phyloP scores from a whole-genome alignment of 768 basidiomycete species.

The Pleurotus citrinopileatus region DNA sequence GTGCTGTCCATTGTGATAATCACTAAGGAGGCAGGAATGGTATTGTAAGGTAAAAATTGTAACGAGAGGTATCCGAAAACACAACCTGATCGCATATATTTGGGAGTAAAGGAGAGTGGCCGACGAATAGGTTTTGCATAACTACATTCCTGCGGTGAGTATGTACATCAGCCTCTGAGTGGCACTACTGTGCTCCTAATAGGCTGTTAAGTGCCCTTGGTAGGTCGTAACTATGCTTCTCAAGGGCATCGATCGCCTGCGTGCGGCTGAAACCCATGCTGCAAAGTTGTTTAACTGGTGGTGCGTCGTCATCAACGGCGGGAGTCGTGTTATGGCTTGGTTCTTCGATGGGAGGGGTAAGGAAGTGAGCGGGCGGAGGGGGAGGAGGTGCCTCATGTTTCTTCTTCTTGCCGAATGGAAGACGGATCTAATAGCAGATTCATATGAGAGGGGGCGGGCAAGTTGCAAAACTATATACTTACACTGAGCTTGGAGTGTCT shows the following conservation, averaged over 20 bases:
- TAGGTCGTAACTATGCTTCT: conserved; percentile 81
- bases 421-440: conserved; percentile 50
- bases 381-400: conserved; percentile 46
- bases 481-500: conserved; percentile 78
- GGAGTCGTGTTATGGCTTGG: conserved; percentile 40
- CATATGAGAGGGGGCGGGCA: neutral
- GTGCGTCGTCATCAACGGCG: conserved; percentile 67
- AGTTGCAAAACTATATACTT: conserved; percentile 27
- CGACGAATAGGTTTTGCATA: neutral
- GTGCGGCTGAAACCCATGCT: conserved; percentile 89
- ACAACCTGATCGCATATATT: neutral
- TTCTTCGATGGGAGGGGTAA: conserved; percentile 46
- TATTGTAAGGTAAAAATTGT: neutral
- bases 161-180: neutral
- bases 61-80: neutral
- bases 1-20: neutral
- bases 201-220: conserved; percentile 22
- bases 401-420: conserved; percentile 78
- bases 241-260: conserved; percentile 82
- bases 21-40: neutral
- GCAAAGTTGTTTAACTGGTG: conserved; percentile 74
- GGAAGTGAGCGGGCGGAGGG: conserved; percentile 34
- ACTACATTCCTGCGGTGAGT: neutral
- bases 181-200: conserved; percentile 2
- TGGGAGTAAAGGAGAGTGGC: neutral